Base-by-base conservation (phyloP, 345 rosid genomes). In the Angophora floribunda region DNA sequence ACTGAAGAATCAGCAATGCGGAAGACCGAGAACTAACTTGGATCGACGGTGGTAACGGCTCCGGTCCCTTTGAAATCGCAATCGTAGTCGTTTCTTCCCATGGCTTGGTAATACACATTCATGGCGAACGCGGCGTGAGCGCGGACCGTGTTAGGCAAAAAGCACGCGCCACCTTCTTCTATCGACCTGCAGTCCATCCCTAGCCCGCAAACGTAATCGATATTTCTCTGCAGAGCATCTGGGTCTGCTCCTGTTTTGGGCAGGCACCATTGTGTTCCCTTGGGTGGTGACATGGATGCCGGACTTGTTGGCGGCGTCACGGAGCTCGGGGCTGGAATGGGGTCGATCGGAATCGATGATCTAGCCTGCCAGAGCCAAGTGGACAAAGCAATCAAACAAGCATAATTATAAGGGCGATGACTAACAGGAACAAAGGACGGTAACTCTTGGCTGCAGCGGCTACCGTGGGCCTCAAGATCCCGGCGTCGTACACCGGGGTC, bases 381-480 rank as follows among this genome's bases (percentile, higher is more conserved):
- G 53, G 86, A 88, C 51, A 59, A 85, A 88, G 86, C 79, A 67
- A 55, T 87, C n/a, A 59, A 30, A 80, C 85, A 15, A 86, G 85
- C 53, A 86, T n/a, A 67, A 9, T 82, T 49, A 89, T 32, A 78
- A 79, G 45, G 49, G 51, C 57, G 45, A 57, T 41, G 86, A 84
- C 85, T 87, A 87, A 85, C 53, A 59, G 55, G 79, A 86, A 44
- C 36, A 53, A 82, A 36, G 50, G 78, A 52, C 19, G 52, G 51
- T 65, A 87, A 85, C 89, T 85, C 86, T 91, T 61, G 85, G 89
- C 89, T 12, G 93, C 93, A 36, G 94, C 88, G 51, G 92, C 92
- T 95, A 93, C 99, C 94, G 93, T 92, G 55, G 96, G 90, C 90
- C 98, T 93, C 52, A 96, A 92, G 91, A 96, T 94, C 86, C 98